phyloP scores from a whole-genome alignment of 495 filamentous ascomycete genomes.

The Trichoderma parareesei region DNA sequence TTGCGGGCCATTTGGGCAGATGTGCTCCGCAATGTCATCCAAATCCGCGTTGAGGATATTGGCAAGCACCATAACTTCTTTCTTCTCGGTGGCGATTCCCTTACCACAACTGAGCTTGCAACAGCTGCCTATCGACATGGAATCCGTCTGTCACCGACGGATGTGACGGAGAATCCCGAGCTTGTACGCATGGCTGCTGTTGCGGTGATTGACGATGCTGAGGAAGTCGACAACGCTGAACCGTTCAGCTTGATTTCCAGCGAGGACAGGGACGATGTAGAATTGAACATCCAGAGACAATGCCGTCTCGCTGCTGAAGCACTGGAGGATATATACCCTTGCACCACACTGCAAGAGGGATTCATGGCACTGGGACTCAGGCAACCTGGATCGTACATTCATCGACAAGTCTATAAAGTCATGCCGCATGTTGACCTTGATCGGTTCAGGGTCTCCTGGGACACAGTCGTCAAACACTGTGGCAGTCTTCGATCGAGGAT shows the following conservation, averaged over 20 bases:
- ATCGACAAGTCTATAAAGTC: conserved; percentile 36
- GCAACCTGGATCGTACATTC: conserved; percentile 33
- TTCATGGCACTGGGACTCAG: conserved; percentile 37
- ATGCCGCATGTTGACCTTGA: conserved; percentile 30
- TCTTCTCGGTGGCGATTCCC: conserved; percentile 32
- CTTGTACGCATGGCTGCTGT: conserved; percentile 4
- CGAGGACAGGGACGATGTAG: background rate
- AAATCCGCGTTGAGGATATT: conserved; percentile 18
- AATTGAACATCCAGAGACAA: background rate
- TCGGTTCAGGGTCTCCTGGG: conserved; percentile 41
- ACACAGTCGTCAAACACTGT: conserved; percentile 41
- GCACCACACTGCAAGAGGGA: conserved; percentile 48
- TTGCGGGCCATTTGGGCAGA: conserved; percentile 20
- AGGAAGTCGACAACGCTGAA: background rate
- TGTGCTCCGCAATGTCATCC: conserved; percentile 15
- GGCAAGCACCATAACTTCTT: conserved; percentile 22
- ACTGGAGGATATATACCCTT: conserved; percentile 29
- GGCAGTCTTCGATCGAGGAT: conserved; percentile 58
- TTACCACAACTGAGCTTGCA: background rate
- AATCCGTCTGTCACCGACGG: conserved; percentile 6
- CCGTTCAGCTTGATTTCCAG: background rate
- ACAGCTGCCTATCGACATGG: conserved; percentile 1
- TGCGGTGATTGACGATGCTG: background rate
- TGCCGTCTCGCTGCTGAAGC: background rate
- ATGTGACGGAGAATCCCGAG: background rate